Evolutionary conservation across 176 grass and related monocot genomes (phyloP), one percentile per base, ranked within the genome.

Genomic region (Rhynchospora breviuscula): DNA sequence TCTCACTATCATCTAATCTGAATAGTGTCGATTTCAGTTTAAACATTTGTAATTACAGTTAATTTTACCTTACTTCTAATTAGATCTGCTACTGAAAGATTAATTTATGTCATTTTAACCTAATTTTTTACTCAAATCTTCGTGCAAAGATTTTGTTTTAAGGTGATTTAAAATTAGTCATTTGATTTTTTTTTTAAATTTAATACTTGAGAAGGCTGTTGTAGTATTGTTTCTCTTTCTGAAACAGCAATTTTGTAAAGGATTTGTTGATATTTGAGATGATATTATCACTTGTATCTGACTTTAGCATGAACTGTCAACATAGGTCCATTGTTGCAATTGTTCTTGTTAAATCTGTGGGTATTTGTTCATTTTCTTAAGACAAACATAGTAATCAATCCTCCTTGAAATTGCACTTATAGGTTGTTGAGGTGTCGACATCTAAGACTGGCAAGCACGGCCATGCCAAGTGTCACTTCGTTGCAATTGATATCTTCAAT

Each of bases 371-470:
- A 76, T 15, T 54, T n/a, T 76, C 54, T 26, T 19, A 3, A 13
- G 72, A 56, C 12, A 23, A 21, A 21, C 29, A 57, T 57, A 56
- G 56, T 57, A 0, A 33, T 35, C 17, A 22, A 4, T 57, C 12
- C 56, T 21, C n/a, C 23, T 56, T 54, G 59, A 49, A 49, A 67
- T 71, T 47, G 44, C 14, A 59, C 70, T 26, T 83, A 82, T 59
- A 97, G 94, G 94, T 97, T 80, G 92, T 97, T 81, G 94, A 97
- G 88, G 94, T 97, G 47, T 97, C 94, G 57, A 97, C 94, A 76
- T 97, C 94, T 4, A 97, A 97, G 92, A 97, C 94, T 81, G 94
- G 94, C 54, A 97, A 97, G 88, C 94, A 97, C 8, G 94, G 94
- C 44, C 92, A 97, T 62, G 94, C 94, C 43, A 97, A 97, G 67